Evolutionary conservation across 2,329 filamentous ascomycete genomes (phyloP).

Genomic region (Pseudogymnoascus destructans): DNA sequence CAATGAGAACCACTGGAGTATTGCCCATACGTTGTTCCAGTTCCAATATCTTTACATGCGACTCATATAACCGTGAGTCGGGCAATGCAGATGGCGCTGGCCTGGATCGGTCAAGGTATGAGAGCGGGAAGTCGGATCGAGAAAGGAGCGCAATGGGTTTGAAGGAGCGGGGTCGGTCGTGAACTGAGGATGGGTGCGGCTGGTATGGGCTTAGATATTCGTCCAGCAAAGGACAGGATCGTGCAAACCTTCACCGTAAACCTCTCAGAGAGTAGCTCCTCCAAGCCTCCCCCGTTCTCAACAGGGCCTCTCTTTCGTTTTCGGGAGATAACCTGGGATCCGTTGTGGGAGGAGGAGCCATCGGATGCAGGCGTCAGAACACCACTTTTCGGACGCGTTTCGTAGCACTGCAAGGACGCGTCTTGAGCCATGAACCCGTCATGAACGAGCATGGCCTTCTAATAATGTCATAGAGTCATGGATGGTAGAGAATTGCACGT

Average conservation of each 20-base stretch:
- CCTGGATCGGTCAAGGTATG: constrained; percentile 38
- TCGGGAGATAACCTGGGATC: constrained; percentile 14
- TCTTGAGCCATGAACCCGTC: constrained; percentile 19
- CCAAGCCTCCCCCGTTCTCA: constrained; percentile 20
- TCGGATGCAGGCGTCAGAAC: constrained; percentile 24
- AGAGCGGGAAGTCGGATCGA: constrained; percentile 46
- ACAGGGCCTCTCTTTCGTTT: constrained; percentile 25
- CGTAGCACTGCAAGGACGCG: constrained; percentile 17
- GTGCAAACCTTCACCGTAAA: constrained; percentile 26
- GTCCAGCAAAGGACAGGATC: neutral
- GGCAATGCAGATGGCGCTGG: constrained; percentile 38
- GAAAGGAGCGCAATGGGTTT: constrained; percentile 50
- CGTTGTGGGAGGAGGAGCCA: constrained; percentile 17
- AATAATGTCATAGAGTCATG: constrained; percentile 24
- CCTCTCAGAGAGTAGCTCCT: constrained; percentile 24
- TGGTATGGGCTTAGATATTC: constrained; percentile 25
- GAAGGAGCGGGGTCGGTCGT: constrained; percentile 40
- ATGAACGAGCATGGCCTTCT: constrained; percentile 24
- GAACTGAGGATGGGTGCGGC: constrained; percentile 43
- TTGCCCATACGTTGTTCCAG: constrained; percentile 46
- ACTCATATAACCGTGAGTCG: constrained; percentile 44
- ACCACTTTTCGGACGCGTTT: constrained; percentile 20
- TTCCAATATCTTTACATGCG: constrained; percentile 49
- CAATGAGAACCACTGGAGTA: constrained; percentile 45
- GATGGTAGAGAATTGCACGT: constrained; percentile 14